Percentiles rank a stretch among this genome's conserved stretches.
Evolutionary conservation across 2,329 filamentous ascomycete genomes (phyloP).

Genomic region (Xylariaceae sp.): DNA sequence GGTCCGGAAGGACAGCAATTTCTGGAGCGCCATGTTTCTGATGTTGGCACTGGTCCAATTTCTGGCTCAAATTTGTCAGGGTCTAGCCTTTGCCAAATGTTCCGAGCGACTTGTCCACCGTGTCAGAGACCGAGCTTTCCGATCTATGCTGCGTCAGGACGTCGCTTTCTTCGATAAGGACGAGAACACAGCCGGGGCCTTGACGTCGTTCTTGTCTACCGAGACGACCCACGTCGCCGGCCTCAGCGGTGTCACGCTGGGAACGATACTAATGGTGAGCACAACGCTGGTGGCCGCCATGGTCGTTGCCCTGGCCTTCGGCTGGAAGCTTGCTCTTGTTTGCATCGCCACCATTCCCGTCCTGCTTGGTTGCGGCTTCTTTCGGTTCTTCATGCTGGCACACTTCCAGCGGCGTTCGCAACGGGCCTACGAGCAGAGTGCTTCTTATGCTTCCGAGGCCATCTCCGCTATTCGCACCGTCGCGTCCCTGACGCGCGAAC

Average conservation of each 20-base stretch:
- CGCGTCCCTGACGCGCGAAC: conserved; percentile 79
- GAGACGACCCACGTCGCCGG: conserved; percentile 86
- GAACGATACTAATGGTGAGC: conserved; percentile 71
- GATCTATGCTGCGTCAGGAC: conserved; percentile 84
- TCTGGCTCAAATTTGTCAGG: conserved; percentile 60
- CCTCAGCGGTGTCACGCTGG: conserved; percentile 78
- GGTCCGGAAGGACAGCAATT: conserved; percentile 65
- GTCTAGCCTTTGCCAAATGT: conserved; percentile 71
- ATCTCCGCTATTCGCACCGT: conserved; percentile 92
- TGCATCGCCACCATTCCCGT: conserved; percentile 73
- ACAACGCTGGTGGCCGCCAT: conserved; percentile 75
- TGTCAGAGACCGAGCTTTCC: conserved; percentile 75
- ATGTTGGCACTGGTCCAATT: conserved; percentile 73
- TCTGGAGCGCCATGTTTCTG: conserved; percentile 84
- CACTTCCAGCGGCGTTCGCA: conserved; percentile 74
- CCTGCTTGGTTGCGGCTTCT: conserved; percentile 73
- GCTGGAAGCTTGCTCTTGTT: conserved; percentile 83
- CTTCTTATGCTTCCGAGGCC: conserved; percentile 84
- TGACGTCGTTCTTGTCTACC: conserved; percentile 83
- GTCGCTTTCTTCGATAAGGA: conserved; percentile 86
- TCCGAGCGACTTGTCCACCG: conserved; percentile 81
- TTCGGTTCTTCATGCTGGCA: conserved; percentile 77
- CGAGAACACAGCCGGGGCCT: conserved; percentile 79
- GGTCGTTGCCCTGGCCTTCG: conserved; percentile 62
- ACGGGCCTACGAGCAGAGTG: conserved; percentile 69